Evolutionary conservation across 176 grass and related monocot genomes (phyloP).

Genomic region (Poa pratensis): DNA sequence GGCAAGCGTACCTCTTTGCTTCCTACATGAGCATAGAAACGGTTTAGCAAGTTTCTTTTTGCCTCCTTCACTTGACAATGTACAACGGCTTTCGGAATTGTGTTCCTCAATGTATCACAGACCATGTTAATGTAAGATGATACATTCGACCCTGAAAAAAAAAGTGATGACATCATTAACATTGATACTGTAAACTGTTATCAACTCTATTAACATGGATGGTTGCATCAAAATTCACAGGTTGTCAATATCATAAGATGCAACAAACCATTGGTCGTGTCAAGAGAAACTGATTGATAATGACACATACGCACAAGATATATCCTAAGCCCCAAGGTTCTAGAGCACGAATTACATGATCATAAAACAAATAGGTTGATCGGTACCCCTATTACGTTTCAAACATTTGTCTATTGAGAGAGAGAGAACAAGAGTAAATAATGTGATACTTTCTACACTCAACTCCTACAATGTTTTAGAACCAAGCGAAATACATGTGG

Average conservation of each 20-base stretch:
- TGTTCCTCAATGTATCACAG: constrained; percentile 91
- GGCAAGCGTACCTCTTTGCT: constrained; percentile 82
- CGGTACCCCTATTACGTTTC: not conserved
- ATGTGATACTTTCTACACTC: not conserved
- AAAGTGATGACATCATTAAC: constrained; percentile 7
- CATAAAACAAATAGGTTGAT: not conserved
- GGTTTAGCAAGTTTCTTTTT: constrained; percentile 85
- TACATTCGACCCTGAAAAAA: constrained; percentile 87
- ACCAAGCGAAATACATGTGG: no score
- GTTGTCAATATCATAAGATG: no score
- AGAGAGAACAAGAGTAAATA: constrained; percentile 5
- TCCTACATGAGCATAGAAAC: constrained; percentile 95
- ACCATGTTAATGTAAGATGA: constrained; percentile 93
- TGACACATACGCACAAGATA: no score
- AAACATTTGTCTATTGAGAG: not conserved
- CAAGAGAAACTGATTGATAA: no score
- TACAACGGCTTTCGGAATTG: constrained; percentile 91
- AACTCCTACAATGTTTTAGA: not conserved
- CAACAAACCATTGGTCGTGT: no score
- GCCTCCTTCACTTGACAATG: constrained; percentile 97
- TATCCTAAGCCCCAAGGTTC: not conserved
- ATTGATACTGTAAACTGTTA: not conserved
- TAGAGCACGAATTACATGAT: not conserved
- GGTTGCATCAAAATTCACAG: not conserved
- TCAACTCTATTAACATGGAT: not conserved